Evolutionary conservation across 345 rosid species (phyloP).

Genomic region (Lepidium didymum): DNA sequence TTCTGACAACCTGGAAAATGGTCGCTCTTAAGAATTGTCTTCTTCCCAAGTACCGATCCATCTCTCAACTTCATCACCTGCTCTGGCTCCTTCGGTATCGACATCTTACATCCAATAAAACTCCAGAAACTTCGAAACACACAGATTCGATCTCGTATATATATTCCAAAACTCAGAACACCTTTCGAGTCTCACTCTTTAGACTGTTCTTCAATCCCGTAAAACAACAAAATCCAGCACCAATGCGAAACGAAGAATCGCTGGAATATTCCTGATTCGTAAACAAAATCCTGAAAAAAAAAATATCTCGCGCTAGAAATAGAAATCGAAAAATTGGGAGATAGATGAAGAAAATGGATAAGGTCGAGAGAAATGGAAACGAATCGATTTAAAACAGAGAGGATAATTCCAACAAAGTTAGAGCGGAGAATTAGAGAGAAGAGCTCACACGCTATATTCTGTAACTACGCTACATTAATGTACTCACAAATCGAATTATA

Average conservation of each 20-base stretch:
- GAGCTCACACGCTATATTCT: slow-evolving; percentile 19
- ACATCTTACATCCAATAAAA: slow-evolving; percentile 36
- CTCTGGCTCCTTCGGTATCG: slow-evolving; percentile 82
- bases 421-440: not conserved
- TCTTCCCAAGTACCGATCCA: slow-evolving; percentile 95
- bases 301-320: not conserved
- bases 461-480: not conserved
- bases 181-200: slow-evolving; percentile 9
- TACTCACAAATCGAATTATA: not conserved
- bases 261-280: slow-evolving; percentile 19
- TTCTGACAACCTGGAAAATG: slow-evolving; percentile 99
- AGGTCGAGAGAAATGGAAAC: slow-evolving; percentile 13
- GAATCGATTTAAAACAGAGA: slow-evolving; percentile 5
- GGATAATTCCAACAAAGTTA: not conserved
- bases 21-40: slow-evolving; percentile 94
- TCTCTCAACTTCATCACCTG: slow-evolving; percentile 88
- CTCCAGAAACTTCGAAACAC: not conserved
- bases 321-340: not conserved
- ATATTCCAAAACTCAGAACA: not conserved
- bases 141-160: not conserved
- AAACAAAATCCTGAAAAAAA: not conserved
- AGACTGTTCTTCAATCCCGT: not conserved
- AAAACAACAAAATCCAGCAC: slow-evolving; percentile 3
- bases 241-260: slow-evolving; percentile 16
- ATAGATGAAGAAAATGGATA: slow-evolving; percentile 2